Evolutionary conservation across 148 eudicot genomes (phyloP).

Genomic region (Silene uniflora): DNA sequence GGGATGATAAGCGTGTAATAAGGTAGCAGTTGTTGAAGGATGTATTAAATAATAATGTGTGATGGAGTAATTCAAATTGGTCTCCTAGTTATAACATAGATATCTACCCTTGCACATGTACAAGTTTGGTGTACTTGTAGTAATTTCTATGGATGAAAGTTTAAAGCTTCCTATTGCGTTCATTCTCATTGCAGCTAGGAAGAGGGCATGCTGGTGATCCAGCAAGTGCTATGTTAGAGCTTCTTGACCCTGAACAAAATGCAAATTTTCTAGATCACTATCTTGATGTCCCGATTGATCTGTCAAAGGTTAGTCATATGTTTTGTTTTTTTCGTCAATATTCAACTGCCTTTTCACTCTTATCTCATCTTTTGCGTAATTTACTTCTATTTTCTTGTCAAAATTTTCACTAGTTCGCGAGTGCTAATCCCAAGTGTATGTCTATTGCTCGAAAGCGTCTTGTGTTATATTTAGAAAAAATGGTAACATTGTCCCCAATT

Average conservation of each 20-base stretch:
- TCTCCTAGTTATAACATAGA: conserved; percentile 2
- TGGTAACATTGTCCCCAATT: too few species aligned
- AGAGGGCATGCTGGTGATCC: conserved; percentile 98
- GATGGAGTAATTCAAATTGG: not conserved
- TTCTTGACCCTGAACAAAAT: conserved; percentile 98
- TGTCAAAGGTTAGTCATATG: conserved; percentile 69
- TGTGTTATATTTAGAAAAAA: too few species aligned
- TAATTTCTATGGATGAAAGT: not conserved
- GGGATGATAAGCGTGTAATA: conserved; percentile 7
- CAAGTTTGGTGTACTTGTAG: not conserved
- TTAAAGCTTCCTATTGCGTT: not conserved
- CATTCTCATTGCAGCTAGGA: conserved; percentile 59
- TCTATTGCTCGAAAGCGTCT: not conserved
- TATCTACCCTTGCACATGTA: not conserved
- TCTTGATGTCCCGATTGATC: conserved; percentile 94
- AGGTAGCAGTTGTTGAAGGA: not conserved
- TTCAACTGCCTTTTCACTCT: not conserved
- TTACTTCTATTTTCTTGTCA: too few species aligned
- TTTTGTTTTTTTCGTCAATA: not conserved
- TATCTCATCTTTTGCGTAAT: not conserved
- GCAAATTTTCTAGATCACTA: conserved; percentile 97
- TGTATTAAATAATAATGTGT: not conserved
- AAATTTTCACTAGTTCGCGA: not conserved
- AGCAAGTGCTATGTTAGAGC: conserved; percentile 99
- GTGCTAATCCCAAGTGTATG: not conserved